phyloP scores from a whole-genome alignment of 2,329 filamentous ascomycete species.

The Colletotrichum cereale region DNA sequence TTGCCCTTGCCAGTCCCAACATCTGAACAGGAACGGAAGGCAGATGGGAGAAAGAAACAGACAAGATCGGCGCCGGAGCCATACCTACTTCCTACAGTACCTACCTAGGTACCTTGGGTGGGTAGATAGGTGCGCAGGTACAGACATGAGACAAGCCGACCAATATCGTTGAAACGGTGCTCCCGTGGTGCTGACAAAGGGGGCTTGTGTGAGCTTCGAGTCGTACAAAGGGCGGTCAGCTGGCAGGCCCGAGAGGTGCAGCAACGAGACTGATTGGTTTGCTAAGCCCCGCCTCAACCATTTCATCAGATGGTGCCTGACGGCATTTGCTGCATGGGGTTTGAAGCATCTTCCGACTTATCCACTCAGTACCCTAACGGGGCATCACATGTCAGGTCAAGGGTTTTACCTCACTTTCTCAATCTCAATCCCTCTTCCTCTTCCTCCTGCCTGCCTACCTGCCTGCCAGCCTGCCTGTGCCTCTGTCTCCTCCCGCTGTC shows the following conservation, averaged over 20 bases:
- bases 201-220: neutral
- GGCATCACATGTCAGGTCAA: slow-evolving; percentile 42
- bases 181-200: neutral
- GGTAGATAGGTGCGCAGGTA: no score
- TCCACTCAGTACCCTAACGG: slow-evolving; percentile 30
- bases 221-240: slow-evolving; percentile 23
- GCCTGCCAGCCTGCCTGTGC: no score
- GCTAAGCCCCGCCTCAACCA: neutral
- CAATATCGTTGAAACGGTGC: slow-evolving; percentile 23
- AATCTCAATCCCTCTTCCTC: slow-evolving; percentile 9
- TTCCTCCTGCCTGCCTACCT: no score
- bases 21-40: neutral
- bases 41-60: neutral
- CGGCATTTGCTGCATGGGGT: slow-evolving; percentile 1
- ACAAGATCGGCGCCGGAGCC: neutral
- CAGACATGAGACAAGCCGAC: slow-evolving; percentile 35
- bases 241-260: neutral
- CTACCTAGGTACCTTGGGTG: no score
- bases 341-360: neutral
- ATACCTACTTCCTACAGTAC: no score
- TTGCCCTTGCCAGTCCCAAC: slow-evolving; percentile 26
- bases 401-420: slow-evolving; percentile 6
- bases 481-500: slow-evolving; percentile 30
- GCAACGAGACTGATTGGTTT: slow-evolving; percentile 1
- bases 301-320: neutral